Conservation (phyloP, 2,329 filamentous ascomycete species). For the Huntiella decipiens region DNA sequence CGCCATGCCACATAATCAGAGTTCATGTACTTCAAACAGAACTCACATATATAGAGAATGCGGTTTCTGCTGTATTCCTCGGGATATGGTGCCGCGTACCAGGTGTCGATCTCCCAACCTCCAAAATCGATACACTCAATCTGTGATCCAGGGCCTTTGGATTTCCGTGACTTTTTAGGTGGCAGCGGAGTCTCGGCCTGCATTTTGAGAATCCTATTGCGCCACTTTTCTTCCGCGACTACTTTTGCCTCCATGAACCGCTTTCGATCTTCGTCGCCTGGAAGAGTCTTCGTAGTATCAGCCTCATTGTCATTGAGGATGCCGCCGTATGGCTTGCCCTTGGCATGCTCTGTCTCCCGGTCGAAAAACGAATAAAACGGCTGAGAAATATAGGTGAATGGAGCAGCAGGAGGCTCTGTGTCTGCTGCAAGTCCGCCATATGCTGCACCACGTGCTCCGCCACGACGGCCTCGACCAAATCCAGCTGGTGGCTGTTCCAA, state of each 20-base stretch:
- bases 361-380: slow-evolving; percentile 81
- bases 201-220: slow-evolving; percentile 38
- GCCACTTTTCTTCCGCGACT: slow-evolving; percentile 84
- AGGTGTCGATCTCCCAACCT: slow-evolving; percentile 93
- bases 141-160: slow-evolving; percentile 74
- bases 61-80: slow-evolving; percentile 96
- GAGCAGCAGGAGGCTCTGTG: slow-evolving; percentile 26
- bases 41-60: slow-evolving; percentile 97
- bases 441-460: slow-evolving; percentile 1
- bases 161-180: slow-evolving; percentile 50
- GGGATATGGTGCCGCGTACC: slow-evolving; percentile 95
- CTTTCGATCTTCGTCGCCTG: slow-evolving; percentile 58
- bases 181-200: slow-evolving; percentile 46
- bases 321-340: slow-evolving; percentile 87
- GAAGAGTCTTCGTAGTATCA: slow-evolving; percentile 77
- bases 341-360: slow-evolving; percentile 71
- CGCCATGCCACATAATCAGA: slow-evolving; percentile 96
- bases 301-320: slow-evolving; percentile 78
- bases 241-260: slow-evolving; percentile 80
- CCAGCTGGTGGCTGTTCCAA: slow-evolving; percentile 16
- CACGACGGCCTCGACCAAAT: slow-evolving; percentile 3
- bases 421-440: slow-evolving; percentile 2
- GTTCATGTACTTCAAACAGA: slow-evolving; percentile 98
- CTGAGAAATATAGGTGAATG: slow-evolving; percentile 44
- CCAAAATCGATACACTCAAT: slow-evolving; percentile 99